phyloP scores from a whole-genome alignment of 192 early-diverging fungal species.

The Coemansia biformis region DNA sequence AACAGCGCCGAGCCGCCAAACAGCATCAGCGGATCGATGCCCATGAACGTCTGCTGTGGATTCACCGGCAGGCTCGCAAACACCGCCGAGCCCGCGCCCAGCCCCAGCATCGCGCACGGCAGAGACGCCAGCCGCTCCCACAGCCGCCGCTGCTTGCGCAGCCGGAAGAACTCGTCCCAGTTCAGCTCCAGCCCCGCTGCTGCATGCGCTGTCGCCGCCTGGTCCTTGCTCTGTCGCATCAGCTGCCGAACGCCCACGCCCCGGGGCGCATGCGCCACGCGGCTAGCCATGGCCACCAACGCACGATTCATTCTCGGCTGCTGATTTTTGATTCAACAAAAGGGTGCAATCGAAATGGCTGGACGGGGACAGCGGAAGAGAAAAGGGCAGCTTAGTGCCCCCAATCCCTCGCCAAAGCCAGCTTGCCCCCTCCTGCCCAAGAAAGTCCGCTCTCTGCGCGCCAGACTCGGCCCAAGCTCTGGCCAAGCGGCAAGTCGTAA shows the following conservation, averaged over 20 bases:
- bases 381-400: too few relatives aligned
- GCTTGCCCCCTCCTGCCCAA: too few relatives aligned
- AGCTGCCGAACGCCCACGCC: too few relatives aligned
- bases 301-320: too few relatives aligned
- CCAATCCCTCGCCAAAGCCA: too few relatives aligned
- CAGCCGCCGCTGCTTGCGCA: constrained; percentile 59
- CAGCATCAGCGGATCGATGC: constrained; percentile 59
- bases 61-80: constrained; percentile 59
- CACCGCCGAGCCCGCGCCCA: constrained; percentile 50
- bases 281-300: too few relatives aligned
- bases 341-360: not conserved
- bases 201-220: not conserved
- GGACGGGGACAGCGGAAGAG: not conserved
- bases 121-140: constrained; percentile 57
- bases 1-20: constrained; percentile 53
- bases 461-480: too few relatives aligned
- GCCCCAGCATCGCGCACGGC: constrained; percentile 53
- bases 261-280: too few relatives aligned
- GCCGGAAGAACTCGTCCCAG: constrained; percentile 62
- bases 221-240: too few relatives aligned
- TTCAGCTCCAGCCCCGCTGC: constrained; percentile 13
- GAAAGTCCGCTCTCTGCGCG: too few relatives aligned
- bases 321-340: too few relatives aligned
- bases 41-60: constrained; percentile 60
- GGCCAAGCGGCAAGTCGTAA: too few relatives aligned